phyloP scores from a whole-genome alignment of 1,139 yeast genomes.

The Taphrina confusa region DNA sequence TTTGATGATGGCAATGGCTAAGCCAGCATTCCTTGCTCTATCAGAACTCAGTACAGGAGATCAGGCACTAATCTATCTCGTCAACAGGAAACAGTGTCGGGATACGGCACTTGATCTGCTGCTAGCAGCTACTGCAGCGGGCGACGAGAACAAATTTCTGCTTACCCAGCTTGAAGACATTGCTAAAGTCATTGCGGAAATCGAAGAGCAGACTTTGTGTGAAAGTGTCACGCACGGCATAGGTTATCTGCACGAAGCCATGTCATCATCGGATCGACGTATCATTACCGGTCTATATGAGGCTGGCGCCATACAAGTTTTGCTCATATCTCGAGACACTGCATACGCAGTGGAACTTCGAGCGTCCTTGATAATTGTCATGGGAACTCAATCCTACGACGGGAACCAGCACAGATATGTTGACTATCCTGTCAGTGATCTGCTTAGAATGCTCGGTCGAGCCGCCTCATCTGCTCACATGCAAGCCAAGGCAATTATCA shows the following conservation, averaged over 20 bases:
- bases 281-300: constrained; percentile 59
- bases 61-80: constrained; percentile 57
- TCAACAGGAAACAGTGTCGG: constrained; percentile 59
- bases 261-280: constrained; percentile 58
- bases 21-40: constrained; percentile 52
- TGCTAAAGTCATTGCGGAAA: constrained; percentile 46
- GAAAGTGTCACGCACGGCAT: constrained; percentile 62
- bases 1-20: constrained; percentile 55
- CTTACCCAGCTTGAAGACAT: constrained; percentile 49
- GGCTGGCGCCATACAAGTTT: constrained; percentile 54
- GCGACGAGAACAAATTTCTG: constrained; percentile 48
- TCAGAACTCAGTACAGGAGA: constrained; percentile 44
- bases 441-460: constrained; percentile 47
- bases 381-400: constrained; percentile 73
- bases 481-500: constrained; percentile 52
- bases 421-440: constrained; percentile 66
- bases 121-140: constrained; percentile 46
- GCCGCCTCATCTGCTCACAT: neutral
- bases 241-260: constrained; percentile 62
- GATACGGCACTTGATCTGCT: constrained; percentile 56
- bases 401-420: constrained; percentile 70
- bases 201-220: constrained; percentile 54
- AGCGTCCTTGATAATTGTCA: constrained; percentile 59
- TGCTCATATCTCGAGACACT: constrained; percentile 63
- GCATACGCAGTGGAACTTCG: constrained; percentile 54